Percentiles rank a stretch among this genome's conserved stretches.
phyloP scores from a whole-genome alignment of 2,329 filamentous ascomycete species.

The Seiridium unicorne region DNA sequence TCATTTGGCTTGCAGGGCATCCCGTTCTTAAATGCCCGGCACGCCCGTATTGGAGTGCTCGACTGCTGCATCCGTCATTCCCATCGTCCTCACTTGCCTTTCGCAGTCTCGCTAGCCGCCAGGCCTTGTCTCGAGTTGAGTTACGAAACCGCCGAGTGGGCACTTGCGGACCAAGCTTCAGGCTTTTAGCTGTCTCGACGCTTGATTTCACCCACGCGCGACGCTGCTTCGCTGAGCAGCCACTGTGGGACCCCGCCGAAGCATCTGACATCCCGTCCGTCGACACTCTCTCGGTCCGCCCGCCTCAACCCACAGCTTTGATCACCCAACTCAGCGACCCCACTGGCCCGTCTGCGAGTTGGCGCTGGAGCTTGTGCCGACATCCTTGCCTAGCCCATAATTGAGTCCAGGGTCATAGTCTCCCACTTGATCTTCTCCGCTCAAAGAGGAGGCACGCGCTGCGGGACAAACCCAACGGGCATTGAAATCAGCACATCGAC shows the following conservation, averaged over 20 bases:
- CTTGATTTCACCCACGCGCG: neutral
- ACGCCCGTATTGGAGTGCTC: neutral
- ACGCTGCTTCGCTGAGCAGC: neutral
- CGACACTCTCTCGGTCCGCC: neutral
- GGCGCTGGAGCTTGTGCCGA: conserved; percentile 5
- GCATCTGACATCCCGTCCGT: neutral
- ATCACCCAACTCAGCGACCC: neutral
- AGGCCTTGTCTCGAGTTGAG: conserved; percentile 6
- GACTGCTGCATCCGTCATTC: neutral
- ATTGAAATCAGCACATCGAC: neutral
- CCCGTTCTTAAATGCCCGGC: neutral
- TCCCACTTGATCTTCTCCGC: conserved; percentile 1
- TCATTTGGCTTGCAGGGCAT: neutral
- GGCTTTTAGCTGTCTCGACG: neutral
- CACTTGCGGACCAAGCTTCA: neutral
- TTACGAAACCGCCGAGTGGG: conserved; percentile 3
- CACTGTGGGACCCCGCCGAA: neutral
- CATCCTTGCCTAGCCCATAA: conserved; percentile 2
- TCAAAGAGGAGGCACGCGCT: neutral
- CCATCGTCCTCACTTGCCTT: neutral
- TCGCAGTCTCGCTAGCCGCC: conserved; percentile 8
- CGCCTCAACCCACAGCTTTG: neutral
- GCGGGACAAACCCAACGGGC: conserved; percentile 5
- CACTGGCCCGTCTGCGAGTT: conserved; percentile 3
- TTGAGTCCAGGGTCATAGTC: neutral